Base-by-base conservation (phyloP, 495 filamentous ascomycete genomes). In the Tetracladium setigerum region DNA sequence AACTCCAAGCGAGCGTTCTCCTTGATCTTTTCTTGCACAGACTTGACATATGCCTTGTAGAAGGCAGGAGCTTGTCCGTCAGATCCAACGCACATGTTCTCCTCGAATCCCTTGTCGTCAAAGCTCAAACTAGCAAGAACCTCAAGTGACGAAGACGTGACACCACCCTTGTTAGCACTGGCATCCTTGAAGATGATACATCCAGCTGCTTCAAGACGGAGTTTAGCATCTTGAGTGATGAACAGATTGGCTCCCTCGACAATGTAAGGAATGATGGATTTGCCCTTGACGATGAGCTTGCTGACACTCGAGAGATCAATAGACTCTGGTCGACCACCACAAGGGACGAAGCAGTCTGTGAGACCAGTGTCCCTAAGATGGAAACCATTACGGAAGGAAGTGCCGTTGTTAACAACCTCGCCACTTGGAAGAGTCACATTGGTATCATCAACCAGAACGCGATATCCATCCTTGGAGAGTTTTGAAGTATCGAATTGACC, bases 171-270 rank as follows among this genome's bases (percentile, higher is more conserved):
- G 76, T 98, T 98, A 36, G 94, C 89, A 36, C 88, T 95, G 11
- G 92, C 92, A 67, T 98, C 92, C 72, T 98, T 98, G 78, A 87
- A 97, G 36, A 98, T 65, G 55, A 97, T 83, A 60, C 85, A 89
- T 50, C 94, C 94, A 24, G 92, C 91, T 56, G 86, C 82, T 68
- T 98, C 92, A 5, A 98, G 78, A 16, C 89, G 84, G 46, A 97
- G 74, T 74, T 98, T 98, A 54, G 88, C 89, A 60, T 98, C 92
- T 67, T 98, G 94, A 11, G 92, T 97, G 67, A 98, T 92, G 78
- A 98, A 98, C 34, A 98, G 73, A 62, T 98, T 98, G 60, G 92
- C 92, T 16, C 92, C 92, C 66, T 98, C 92, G 38, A 98, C 92
- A 24, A 98, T 90, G 70, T 92, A 97, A 5, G 89, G 89, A 47